Conservation (phyloP, 2,329 filamentous ascomycete species). For the Beauveria pseudobassiana region DNA sequence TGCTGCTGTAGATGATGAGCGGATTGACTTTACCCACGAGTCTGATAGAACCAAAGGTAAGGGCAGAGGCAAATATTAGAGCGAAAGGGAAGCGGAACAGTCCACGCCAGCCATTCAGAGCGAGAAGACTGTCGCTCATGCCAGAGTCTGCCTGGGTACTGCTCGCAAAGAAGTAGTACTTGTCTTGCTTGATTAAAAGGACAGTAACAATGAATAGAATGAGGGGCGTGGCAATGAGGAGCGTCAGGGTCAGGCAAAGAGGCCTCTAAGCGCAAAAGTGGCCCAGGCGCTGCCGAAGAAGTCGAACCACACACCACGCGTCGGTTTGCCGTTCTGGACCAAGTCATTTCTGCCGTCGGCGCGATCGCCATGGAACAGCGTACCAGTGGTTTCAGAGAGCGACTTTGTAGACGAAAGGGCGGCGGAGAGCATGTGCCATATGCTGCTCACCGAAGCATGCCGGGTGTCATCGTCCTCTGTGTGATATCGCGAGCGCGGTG, state of each 20-base stretch:
- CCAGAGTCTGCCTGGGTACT: slow-evolving; percentile 45
- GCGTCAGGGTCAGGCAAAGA: slow-evolving; percentile 83
- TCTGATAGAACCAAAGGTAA: slow-evolving; percentile 66
- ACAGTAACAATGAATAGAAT: slow-evolving; percentile 62
- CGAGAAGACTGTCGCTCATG: slow-evolving; percentile 53
- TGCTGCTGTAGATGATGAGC: slow-evolving; percentile 81
- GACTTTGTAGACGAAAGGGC: slow-evolving; percentile 66
- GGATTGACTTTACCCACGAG: slow-evolving; percentile 79
- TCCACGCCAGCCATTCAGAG: slow-evolving; percentile 69
- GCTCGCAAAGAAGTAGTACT: slow-evolving; percentile 80
- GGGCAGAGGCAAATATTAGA: slow-evolving; percentile 56
- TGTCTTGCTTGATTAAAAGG: slow-evolving; percentile 62
- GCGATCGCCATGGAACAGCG: slow-evolving; percentile 55
- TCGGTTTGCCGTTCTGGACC: slow-evolving; percentile 58
- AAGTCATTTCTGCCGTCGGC: slow-evolving; percentile 50
- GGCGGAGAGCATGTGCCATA: slow-evolving; percentile 95
- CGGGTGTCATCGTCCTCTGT: slow-evolving; percentile 80
- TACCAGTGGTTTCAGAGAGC: slow-evolving; percentile 61
- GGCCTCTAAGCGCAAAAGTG: slow-evolving; percentile 68
- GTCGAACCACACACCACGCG: slow-evolving; percentile 85
- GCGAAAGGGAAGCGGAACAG: slow-evolving; percentile 79
- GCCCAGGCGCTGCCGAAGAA: slow-evolving; percentile 75
- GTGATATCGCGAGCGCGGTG: slow-evolving; percentile 80
- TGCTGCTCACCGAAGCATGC: slow-evolving; percentile 60
- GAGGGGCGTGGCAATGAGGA: slow-evolving; percentile 74